These are phyloP conservation scores for Talaromyces rugulosus DNA, from an alignment of 2,329 filamentous ascomycete species.

Conservation along the genomic window DNA sequence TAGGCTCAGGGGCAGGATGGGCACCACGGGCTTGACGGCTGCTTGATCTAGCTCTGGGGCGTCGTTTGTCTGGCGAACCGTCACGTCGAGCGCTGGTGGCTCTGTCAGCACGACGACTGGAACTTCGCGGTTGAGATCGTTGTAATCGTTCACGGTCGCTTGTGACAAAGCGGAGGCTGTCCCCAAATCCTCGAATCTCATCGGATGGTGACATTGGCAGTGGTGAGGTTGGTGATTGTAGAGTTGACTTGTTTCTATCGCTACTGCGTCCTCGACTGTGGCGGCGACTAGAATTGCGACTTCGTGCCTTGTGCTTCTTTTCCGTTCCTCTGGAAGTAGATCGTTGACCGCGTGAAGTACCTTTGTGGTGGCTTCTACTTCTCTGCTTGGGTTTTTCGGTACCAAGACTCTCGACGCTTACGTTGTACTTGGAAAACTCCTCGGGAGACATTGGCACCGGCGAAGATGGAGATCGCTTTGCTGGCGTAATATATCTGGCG, in stretches of 20 bases:
- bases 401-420: constrained; percentile 45
- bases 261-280: constrained; percentile 57
- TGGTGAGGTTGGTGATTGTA: constrained; percentile 75
- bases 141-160: constrained; percentile 41
- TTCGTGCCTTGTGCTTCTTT: constrained; percentile 29
- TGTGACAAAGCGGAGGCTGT: constrained; percentile 45
- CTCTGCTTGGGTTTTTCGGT: constrained; percentile 29
- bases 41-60: constrained; percentile 27
- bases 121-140: constrained; percentile 49
- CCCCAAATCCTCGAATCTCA: constrained; percentile 58
- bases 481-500: constrained; percentile 65
- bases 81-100: constrained; percentile 38
- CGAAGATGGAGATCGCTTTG: constrained; percentile 85
- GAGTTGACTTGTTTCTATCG: constrained; percentile 54
- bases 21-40: constrained; percentile 24
- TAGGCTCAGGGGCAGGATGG: constrained; percentile 6
- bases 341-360: constrained; percentile 27
- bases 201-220: constrained; percentile 65
- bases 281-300: constrained; percentile 35
- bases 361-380: constrained; percentile 45
- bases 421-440: constrained; percentile 54
- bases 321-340: constrained; percentile 33
- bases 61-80: constrained; percentile 44
- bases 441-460: constrained; percentile 93
- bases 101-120: constrained; percentile 45